Evolutionary conservation across 2,329 filamentous ascomycete genomes (phyloP).

Genomic region (Elsinoe arachidis): DNA sequence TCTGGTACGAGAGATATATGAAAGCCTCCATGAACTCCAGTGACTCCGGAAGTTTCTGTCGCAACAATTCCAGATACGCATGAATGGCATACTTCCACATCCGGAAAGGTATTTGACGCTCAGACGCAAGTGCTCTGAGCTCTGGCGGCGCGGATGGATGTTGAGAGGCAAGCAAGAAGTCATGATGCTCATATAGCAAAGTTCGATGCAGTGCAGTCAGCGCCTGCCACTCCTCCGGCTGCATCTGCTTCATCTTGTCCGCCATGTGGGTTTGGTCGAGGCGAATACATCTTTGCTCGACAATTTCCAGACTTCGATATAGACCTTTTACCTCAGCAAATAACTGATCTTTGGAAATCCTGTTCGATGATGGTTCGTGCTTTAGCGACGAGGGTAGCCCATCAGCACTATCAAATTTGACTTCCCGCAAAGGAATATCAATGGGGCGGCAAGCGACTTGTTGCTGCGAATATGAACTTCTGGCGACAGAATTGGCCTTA

Average conservation of each 20-base stretch:
- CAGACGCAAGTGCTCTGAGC: conserved; percentile 59
- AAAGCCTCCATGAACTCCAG: conserved; percentile 87
- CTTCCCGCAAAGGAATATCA: conserved; percentile 42
- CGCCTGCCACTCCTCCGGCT: conserved; percentile 59
- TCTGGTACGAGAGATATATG: conserved; percentile 80
- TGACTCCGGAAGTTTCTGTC: conserved; percentile 64
- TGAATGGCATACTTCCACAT: conserved; percentile 93
- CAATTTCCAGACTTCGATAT: conserved; percentile 74
- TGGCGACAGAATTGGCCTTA: too few species aligned
- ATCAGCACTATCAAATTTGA: not conserved
- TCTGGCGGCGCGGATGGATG: conserved; percentile 68
- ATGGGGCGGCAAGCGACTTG: conserved; percentile 37
- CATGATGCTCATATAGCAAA: conserved; percentile 37
- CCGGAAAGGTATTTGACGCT: conserved; percentile 83
- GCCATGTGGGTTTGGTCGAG: conserved; percentile 58
- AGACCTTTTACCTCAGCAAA: conserved; percentile 75
- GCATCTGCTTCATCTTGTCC: conserved; percentile 36
- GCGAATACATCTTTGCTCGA: conserved; percentile 80
- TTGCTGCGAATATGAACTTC: too few species aligned
- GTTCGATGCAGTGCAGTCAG: conserved; percentile 75
- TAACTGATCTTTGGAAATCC: conserved; percentile 67
- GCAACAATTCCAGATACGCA: conserved; percentile 39
- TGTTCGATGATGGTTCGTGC: not conserved
- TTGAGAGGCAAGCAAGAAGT: conserved; percentile 69
- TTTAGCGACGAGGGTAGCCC: not conserved